Percentiles rank a stretch among this genome's conserved stretches.
phyloP scores from a whole-genome alignment of 495 filamentous ascomycete genomes.

The Daldinia caldariorum region DNA sequence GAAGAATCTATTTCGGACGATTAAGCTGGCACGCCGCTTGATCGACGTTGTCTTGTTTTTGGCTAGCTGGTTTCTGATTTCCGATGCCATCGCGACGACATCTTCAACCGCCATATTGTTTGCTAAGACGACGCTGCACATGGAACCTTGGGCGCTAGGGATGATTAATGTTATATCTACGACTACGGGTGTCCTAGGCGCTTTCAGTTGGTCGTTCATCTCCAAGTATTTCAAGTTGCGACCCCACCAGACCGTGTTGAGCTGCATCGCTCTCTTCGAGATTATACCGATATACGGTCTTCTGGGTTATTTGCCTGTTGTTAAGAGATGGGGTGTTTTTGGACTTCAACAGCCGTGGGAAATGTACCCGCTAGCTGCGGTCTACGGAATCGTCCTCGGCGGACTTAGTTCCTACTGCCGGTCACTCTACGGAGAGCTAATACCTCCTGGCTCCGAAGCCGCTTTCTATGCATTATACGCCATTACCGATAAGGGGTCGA shows the following conservation, averaged over 20 bases:
- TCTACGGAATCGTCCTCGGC: constrained; percentile 94
- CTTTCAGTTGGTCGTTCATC: constrained; percentile 87
- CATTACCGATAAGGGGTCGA: constrained; percentile 97
- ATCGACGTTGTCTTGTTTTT: constrained; percentile 91
- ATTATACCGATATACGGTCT: constrained; percentile 92
- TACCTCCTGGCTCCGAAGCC: constrained; percentile 92
- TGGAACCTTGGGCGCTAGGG: constrained; percentile 88
- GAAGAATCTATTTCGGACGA: constrained; percentile 82
- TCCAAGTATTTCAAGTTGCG: constrained; percentile 70
- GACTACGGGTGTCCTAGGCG: constrained; percentile 80
- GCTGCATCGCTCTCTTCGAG: constrained; percentile 89
- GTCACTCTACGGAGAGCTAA: constrained; percentile 88
- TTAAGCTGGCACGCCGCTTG: constrained; percentile 78
- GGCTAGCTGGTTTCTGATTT: constrained; percentile 91
- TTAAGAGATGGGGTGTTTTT: constrained; percentile 76
- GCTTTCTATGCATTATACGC: constrained; percentile 97
- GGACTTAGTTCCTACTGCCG: constrained; percentile 94
- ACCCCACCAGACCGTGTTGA: constrained; percentile 87
- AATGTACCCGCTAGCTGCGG: constrained; percentile 90
- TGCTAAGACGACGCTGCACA: constrained; percentile 90
- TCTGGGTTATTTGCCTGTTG: constrained; percentile 85
- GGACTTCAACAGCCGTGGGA: constrained; percentile 95
- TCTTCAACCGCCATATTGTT: constrained; percentile 95
- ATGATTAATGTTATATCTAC: constrained; percentile 94
- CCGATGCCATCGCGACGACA: constrained; percentile 92